Base-by-base conservation (phyloP, 2,329 filamentous ascomycete species). In the Ceratocystis harringtonii region DNA sequence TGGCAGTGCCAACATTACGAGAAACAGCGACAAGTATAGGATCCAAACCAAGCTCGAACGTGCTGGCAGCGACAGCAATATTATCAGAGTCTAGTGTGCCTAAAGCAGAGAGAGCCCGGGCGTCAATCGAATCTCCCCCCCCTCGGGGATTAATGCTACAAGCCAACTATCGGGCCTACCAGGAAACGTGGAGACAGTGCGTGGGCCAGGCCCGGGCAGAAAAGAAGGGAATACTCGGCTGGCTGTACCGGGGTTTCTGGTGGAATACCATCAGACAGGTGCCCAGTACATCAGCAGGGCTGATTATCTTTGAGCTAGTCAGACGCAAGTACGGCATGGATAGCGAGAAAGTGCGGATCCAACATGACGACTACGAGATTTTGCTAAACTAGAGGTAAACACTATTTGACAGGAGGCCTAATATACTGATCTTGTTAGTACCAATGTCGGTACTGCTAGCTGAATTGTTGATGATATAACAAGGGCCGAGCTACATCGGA, bases 281-380 rank as follows among this genome's bases (percentile, higher is more conserved):
- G 1, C 88, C 88, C 0, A 89, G 86, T 72, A 91, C 88, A 1
- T 88, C 85, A 67, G 88, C 88, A 0, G 88, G 87, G 0, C 72
- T 92, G 67, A 89, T 92, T 69, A 88, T 90, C 22, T 92, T 92
- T 72, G 88, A 92, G 75, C 72, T 92, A 57, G 84, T 90, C 45
- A 78, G 88, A 66, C 78, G 87, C 44, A 89, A 89, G 74, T 91
- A 90, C 70, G 85, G 85, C 1, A 78, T 82, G 66, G 79, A 81
- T 1, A 78, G 78, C 19, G 85, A 87, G 62, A 80, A 81, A 70
- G 84, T 84, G 68, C 79, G 79, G 69, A 89, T 88, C 64, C 81
- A 79, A 61, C 83, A 83, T 72, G 86, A 88, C 69, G 85, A 86
- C 1, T 88, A 88, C 70, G 84, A 89, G 70, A 89, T 91, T 70